Evolutionary conservation across 257 asterid genomes (phyloP).

Genomic region (Sherardia arvensis): DNA sequence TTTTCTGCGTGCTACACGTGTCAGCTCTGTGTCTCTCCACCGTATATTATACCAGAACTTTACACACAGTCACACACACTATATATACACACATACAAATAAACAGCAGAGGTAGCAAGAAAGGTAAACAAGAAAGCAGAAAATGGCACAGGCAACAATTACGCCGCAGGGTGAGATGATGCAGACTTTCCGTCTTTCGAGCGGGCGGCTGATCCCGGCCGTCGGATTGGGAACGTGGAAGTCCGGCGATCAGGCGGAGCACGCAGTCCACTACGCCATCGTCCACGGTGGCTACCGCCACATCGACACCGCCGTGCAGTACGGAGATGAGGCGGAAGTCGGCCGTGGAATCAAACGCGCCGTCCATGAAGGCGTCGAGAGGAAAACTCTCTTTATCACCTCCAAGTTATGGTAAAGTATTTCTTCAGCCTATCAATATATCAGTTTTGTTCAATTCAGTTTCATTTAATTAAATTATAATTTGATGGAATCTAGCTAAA

Average conservation of each 20-base stretch:
- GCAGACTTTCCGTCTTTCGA: conserved; percentile 26
- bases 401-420: conserved; percentile 54
- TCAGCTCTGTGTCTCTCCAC: not conserved
- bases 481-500: no score
- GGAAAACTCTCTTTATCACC: conserved; percentile 40
- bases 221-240: conserved; percentile 72
- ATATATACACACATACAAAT: no score
- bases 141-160: conserved; percentile 50
- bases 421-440: no score
- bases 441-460: no score
- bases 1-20: not conserved
- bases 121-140: not conserved
- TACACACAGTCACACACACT: no score
- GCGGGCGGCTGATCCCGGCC: conserved; percentile 49
- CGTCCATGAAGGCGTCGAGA: conserved; percentile 53
- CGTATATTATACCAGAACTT: not conserved
- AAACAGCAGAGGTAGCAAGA: not conserved
- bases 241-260: conserved; percentile 24
- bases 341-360: conserved; percentile 53
- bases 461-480: no score
- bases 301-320: conserved; percentile 53
- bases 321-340: conserved; percentile 56
- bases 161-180: conserved; percentile 25
- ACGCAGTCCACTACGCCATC: conserved; percentile 43
- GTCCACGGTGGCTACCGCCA: conserved; percentile 72